Conservation (phyloP, 169 alveolate genomes). For the Plasmodium gallinaceum region DNA sequence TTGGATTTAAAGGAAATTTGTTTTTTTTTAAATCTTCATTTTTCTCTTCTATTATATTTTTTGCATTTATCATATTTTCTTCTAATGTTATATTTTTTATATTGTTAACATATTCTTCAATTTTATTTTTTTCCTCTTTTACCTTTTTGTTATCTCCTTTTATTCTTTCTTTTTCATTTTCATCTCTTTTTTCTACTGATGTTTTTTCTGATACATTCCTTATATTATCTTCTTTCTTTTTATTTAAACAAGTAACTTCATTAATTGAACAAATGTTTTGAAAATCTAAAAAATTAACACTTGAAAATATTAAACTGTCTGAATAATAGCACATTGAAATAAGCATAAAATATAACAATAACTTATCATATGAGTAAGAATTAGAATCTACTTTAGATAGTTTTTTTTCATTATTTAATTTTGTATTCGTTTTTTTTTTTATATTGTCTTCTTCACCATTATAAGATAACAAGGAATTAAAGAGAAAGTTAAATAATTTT, state of each 20-base stretch:
- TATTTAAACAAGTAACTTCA: background rate
- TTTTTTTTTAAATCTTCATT: slow-evolving; percentile 12
- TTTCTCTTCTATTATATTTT: background rate
- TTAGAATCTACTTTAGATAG: background rate
- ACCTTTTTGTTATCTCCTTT: background rate
- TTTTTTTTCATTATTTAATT: background rate
- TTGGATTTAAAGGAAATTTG: slow-evolving; percentile 24
- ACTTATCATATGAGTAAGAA: slow-evolving; percentile 10
- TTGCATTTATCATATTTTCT: background rate
- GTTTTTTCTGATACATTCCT: background rate
- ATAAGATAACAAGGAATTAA: slow-evolving; percentile 30
- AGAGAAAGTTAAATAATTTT: slow-evolving; percentile 31
- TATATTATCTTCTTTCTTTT: slow-evolving; percentile 1
- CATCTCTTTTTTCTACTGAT: background rate
- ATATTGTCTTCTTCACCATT: background rate
- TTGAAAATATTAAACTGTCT: slow-evolving; percentile 35
- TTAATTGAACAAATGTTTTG: background rate
- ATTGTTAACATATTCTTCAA: background rate
- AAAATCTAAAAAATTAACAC: slow-evolving; percentile 24
- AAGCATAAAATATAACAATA: slow-evolving; percentile 41
- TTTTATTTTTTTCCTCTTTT: background rate
- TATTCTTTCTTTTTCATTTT: background rate
- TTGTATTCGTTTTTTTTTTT: background rate
- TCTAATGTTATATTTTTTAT: background rate
- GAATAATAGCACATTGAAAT: slow-evolving; percentile 55